These are phyloP conservation scores for Knufia petricola DNA, from an alignment of 2,329 filamentous ascomycete genomes.

Conservation along the genomic window DNA sequence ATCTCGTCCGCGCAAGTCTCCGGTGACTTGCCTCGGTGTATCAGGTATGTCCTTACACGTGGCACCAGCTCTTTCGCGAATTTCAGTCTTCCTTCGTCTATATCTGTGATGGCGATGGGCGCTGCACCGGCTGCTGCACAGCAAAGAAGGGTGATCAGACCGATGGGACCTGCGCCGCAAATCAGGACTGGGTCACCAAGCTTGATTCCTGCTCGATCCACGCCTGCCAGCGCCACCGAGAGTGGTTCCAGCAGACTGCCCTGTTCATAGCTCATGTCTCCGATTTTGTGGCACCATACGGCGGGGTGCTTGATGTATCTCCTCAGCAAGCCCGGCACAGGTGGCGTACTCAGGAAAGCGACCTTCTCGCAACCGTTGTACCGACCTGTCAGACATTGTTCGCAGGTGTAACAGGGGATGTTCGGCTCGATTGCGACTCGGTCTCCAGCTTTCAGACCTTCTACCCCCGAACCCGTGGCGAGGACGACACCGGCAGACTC, in stretches of 20 bases:
- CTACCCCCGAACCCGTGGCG: slow-evolving; percentile 68
- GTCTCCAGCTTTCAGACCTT: slow-evolving; percentile 68
- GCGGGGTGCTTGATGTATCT: slow-evolving; percentile 93
- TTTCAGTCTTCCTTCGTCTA: slow-evolving; percentile 71
- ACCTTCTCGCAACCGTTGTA: slow-evolving; percentile 92
- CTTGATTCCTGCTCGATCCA: slow-evolving; percentile 70
- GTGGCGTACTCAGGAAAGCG: slow-evolving; percentile 80
- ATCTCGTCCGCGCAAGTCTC: slow-evolving; percentile 64
- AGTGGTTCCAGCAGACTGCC: slow-evolving; percentile 86
- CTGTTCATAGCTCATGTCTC: slow-evolving; percentile 82
- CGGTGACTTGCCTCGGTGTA: slow-evolving; percentile 33
- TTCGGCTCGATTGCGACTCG: slow-evolving; percentile 91
- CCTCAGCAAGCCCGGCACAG: slow-evolving; percentile 73
- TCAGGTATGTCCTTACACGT: slow-evolving; percentile 61
- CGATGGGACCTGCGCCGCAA: slow-evolving; percentile 89
- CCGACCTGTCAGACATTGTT: slow-evolving; percentile 80
- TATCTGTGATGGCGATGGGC: slow-evolving; percentile 88
- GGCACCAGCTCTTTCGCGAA: slow-evolving; percentile 82
- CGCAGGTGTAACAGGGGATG: slow-evolving; percentile 81
- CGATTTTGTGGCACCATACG: slow-evolving; percentile 92
- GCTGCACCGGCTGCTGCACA: slow-evolving; percentile 77
- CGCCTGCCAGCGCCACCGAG: slow-evolving; percentile 75
- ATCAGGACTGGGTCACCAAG: slow-evolving; percentile 82
- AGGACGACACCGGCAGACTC: slow-evolving; percentile 75
- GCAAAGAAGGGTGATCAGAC: slow-evolving; percentile 78